Conservation (phyloP, 352 stramenopile genomes). For the Phytopythium oedochilum region DNA sequence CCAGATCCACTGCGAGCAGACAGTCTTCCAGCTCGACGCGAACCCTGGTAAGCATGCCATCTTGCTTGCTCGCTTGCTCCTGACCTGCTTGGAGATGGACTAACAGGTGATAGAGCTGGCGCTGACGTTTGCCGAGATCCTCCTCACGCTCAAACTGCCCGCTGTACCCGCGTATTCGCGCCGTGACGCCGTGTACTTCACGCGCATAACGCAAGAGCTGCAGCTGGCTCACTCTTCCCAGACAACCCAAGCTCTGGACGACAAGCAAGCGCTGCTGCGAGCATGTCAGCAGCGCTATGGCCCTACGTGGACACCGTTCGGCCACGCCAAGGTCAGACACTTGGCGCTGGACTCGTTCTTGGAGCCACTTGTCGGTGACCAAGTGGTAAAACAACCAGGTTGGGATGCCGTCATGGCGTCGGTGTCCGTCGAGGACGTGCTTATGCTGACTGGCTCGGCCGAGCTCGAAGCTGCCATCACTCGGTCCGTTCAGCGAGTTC, state of each 20-base stretch:
- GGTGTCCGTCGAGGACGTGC: not conserved
- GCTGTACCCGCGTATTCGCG: constrained; percentile 12
- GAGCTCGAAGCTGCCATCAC: not conserved
- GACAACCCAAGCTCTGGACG: constrained; percentile 20
- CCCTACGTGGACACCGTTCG: constrained; percentile 7
- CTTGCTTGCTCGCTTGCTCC: not conserved
- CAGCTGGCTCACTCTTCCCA: constrained; percentile 31
- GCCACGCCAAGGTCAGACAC: constrained; percentile 7
- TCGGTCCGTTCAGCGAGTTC: not conserved
- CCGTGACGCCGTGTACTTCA: constrained; percentile 19
- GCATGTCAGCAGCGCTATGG: constrained; percentile 21
- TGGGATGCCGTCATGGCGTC: not conserved
- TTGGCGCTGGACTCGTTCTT: not conserved
- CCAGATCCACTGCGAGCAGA: constrained; percentile 36
- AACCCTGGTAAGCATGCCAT: constrained; percentile 28
- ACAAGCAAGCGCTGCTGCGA: constrained; percentile 26
- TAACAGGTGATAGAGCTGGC: constrained; percentile 22
- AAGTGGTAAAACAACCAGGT: not conserved
- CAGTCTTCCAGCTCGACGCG: constrained; percentile 41
- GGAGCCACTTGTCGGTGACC: not conserved
- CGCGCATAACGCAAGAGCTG: constrained; percentile 31
- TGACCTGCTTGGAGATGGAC: not conserved
- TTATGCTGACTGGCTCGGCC: not conserved
- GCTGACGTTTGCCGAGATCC: constrained; percentile 19
- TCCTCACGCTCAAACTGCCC: constrained; percentile 22